Base-by-base conservation (phyloP, 2,329 filamentous ascomycete species). In the Sporothrix schenckii region DNA sequence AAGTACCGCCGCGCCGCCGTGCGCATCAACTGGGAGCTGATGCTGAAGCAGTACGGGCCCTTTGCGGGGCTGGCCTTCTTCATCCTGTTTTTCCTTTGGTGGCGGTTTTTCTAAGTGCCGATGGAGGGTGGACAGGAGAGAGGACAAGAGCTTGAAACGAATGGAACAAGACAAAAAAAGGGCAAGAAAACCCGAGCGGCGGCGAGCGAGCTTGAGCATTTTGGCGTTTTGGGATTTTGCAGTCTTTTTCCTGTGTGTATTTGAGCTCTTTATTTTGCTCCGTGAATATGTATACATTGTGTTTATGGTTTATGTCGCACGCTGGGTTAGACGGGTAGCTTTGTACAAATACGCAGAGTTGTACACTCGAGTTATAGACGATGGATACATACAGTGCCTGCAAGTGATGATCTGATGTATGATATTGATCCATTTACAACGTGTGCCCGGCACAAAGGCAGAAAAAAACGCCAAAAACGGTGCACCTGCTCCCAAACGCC, bases 21-120 rank as follows among this genome's bases (percentile, higher is more conserved):
- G 70, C 87, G 91, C 78, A 99, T 99, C 80, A 99, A 99, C 80
- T 99, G 95, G 96, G 94, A 99, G 80, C 82, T 98, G 79, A 83
- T 99, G 79, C 75, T 98, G 73, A 97, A 97, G 85, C 94, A 97
- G 88, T 99, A 98, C 78, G 95, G 93, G 0, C 95, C 95, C 3
- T 89, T 98, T 80, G 94, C 87, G 39, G 92, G 86, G 2, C 83
- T 98, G 71, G 93, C 87, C 1, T 84, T 97, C 71, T 88, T 98
- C 73, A 89, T 98, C 72, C 79, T 98, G 69, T 80, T 97, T 73
- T 93, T 98, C 80, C 82, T 98, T 73, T 96, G 91, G 86, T 94
- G 93, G 91, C 89, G 93, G 73, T 97, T 98, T 83, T 97, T 97
- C 80, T 97, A 69, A 52, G 16, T 2, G 47, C 50, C 30, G 56